These are phyloP conservation scores for Agrostemma githago DNA, from an alignment of 148 eudicot genomes.

Conservation along the genomic window DNA sequence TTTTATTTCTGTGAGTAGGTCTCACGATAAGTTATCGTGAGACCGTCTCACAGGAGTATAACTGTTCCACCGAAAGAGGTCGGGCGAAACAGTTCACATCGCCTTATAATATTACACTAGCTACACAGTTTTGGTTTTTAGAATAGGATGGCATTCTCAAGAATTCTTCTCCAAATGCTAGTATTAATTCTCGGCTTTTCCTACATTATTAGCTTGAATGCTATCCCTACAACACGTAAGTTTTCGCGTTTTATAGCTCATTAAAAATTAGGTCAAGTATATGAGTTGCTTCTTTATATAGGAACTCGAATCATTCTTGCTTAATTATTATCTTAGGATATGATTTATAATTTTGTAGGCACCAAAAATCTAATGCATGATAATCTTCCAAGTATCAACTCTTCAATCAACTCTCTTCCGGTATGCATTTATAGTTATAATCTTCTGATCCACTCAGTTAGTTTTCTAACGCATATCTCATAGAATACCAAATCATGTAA, in stretches of 20 bases:
- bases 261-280: background rate
- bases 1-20: no score
- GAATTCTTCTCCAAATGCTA: slow-evolving; percentile 21
- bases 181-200: slow-evolving; percentile 31
- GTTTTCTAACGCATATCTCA: background rate
- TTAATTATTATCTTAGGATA: background rate
- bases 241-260: background rate
- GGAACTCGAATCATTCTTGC: background rate
- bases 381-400: slow-evolving; percentile 19
- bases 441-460: background rate
- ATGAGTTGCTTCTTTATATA: background rate
- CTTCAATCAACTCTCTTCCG: slow-evolving; percentile 18
- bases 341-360: slow-evolving; percentile 30
- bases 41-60: no score
- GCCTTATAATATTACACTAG: background rate
- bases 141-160: slow-evolving; percentile 24
- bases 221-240: slow-evolving; percentile 47
- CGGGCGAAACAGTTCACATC: background rate
- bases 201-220: slow-evolving; percentile 24
- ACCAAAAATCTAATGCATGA: slow-evolving; percentile 32
- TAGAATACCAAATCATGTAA: no score
- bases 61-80: slow-evolving; percentile 6
- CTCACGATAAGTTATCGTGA: no score
- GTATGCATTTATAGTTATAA: slow-evolving; percentile 17
- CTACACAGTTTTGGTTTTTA: background rate